Percentiles rank a stretch among this genome's conserved stretches.
These are phyloP conservation scores for Kernera saxatilis DNA, from an alignment of 345 rosid genomes.

Conservation along the genomic window DNA sequence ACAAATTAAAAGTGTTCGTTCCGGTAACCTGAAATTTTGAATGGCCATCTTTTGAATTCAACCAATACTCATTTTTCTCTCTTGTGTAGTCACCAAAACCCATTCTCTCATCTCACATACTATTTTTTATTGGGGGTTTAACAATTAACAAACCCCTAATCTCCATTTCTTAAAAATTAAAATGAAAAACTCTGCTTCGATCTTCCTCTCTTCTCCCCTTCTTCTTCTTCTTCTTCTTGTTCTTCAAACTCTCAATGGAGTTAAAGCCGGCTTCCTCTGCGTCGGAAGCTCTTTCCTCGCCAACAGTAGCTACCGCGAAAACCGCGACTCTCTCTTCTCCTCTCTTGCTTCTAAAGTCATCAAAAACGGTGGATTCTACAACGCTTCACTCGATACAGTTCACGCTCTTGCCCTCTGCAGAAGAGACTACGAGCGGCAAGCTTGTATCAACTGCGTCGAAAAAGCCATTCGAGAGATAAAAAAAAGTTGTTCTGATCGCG, in stretches of 20 bases:
- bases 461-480: neutral
- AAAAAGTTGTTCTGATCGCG: neutral
- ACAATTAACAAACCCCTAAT: neutral
- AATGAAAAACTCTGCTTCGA: neutral
- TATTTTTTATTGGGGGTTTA: too few relatives aligned
- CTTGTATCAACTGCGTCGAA: constrained; percentile 29
- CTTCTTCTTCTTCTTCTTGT: constrained; percentile 6
- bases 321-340: constrained; percentile 31
- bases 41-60: too few relatives aligned
- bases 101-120: too few relatives aligned
- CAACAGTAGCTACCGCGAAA: neutral
- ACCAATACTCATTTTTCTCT: too few relatives aligned
- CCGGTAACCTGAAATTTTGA: too few relatives aligned
- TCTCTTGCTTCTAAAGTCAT: constrained; percentile 27
- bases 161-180: neutral
- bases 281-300: neutral
- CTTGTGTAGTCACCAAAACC: too few relatives aligned
- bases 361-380: constrained; percentile 24
- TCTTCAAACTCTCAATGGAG: neutral
- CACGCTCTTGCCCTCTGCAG: constrained; percentile 34
- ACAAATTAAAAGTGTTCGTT: too few relatives aligned
- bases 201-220: neutral
- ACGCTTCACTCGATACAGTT: constrained; percentile 24
- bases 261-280: neutral
- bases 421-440: constrained; percentile 22